phyloP scores from a whole-genome alignment of 257 asterid species.

The Rubia yunnanensis region DNA sequence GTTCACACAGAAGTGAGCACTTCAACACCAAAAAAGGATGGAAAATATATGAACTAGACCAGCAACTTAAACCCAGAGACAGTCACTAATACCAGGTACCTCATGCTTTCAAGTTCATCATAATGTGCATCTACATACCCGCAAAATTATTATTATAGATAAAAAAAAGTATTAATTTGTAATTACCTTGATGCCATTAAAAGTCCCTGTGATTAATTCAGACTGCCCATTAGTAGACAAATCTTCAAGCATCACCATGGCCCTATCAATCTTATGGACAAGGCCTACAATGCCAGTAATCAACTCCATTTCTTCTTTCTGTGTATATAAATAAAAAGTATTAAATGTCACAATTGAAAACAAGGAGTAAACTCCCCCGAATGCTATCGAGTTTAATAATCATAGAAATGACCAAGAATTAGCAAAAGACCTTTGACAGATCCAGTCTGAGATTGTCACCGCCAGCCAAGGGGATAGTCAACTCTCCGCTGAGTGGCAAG shows the following conservation, averaged over 20 bases:
- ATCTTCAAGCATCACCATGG: constrained; percentile 50
- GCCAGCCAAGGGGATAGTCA: constrained; percentile 48
- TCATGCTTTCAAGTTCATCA: not conserved
- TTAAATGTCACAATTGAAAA: not conserved
- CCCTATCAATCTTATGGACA: constrained; percentile 39
- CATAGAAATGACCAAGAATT: constrained; percentile 5
- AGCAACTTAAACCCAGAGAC: not conserved
- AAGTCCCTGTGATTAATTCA: constrained; percentile 71
- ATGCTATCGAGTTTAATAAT: not conserved
- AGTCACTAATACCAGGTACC: not conserved
- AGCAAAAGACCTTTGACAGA: constrained; percentile 55
- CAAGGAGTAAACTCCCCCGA: not conserved
- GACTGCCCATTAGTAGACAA: constrained; percentile 34
- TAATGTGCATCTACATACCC: not conserved
- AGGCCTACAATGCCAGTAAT: constrained; percentile 47
- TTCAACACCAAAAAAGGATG: not conserved
- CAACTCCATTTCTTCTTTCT: constrained; percentile 71
- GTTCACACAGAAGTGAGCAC: not conserved
- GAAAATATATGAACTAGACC: not conserved
- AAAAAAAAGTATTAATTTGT: not conserved
- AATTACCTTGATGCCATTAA: constrained; percentile 78
- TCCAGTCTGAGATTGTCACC: constrained; percentile 60
- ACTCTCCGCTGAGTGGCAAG: constrained; percentile 54
- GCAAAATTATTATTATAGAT: not conserved
- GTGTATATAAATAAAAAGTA: constrained; percentile 19